These are phyloP conservation scores for Gnomoniopsis sp. DNA, from an alignment of 2,329 filamentous ascomycete genomes.

Conservation along the genomic window DNA sequence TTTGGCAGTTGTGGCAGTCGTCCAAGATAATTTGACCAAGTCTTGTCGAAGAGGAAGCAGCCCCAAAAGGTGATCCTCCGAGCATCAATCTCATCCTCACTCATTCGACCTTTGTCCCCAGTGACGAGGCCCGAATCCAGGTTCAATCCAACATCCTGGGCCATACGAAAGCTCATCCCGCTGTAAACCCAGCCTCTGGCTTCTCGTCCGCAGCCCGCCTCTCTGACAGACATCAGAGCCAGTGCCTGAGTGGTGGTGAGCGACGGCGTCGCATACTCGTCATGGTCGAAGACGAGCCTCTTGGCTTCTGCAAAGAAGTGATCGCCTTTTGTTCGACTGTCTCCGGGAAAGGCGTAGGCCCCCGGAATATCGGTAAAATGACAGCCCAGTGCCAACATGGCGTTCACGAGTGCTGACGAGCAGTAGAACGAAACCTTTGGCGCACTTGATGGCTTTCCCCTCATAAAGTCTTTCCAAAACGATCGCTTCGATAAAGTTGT, in stretches of 20 bases:
- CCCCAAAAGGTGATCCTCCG: conserved; percentile 94
- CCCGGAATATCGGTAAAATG: conserved; percentile 81
- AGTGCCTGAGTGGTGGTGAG: conserved; percentile 90
- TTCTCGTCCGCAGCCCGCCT: conserved; percentile 90
- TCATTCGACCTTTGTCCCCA: conserved; percentile 54
- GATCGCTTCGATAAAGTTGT: conserved; percentile 81
- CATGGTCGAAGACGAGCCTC: conserved; percentile 80
- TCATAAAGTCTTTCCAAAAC: conserved; percentile 82
- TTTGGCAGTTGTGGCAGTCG: conserved; percentile 82
- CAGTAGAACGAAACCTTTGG: conserved; percentile 69
- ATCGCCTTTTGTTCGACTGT: conserved; percentile 84
- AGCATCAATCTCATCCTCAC: conserved; percentile 84
- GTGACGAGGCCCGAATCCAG: conserved; percentile 70
- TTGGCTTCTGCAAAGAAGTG: conserved; percentile 97
- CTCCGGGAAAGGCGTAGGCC: conserved; percentile 67
- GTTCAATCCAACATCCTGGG: conserved; percentile 87
- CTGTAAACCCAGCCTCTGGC: conserved; percentile 98
- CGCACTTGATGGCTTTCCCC: conserved; percentile 57
- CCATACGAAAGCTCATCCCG: conserved; percentile 98
- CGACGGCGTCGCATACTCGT: conserved; percentile 86
- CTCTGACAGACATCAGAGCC: conserved; percentile 91
- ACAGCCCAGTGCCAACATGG: conserved; percentile 88
- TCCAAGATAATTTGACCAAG: conserved; percentile 96
- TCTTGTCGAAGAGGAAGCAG: conserved; percentile 97
- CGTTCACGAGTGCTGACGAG: conserved; percentile 85